Conservation (phyloP, 2,329 filamentous ascomycete species). For the Pseudophaeomoniella oleicola region DNA sequence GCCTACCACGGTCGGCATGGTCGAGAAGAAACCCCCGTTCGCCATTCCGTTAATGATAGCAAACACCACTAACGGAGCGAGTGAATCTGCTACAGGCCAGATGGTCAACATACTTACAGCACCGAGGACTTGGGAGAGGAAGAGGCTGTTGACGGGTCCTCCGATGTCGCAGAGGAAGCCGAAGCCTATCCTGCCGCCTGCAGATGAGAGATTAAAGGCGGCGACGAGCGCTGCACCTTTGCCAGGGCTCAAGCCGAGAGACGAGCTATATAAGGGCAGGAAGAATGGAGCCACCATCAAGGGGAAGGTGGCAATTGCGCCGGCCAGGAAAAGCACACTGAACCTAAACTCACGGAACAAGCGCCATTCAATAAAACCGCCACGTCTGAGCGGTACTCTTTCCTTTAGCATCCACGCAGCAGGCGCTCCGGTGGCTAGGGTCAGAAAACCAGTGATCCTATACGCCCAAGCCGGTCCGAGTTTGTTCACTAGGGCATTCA, state of each 20-base stretch:
- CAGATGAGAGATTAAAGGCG: conserved; percentile 47
- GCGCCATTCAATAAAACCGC: conserved; percentile 35
- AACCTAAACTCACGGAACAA: conserved; percentile 40
- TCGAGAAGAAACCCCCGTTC: conserved; percentile 50
- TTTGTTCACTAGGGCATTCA: conserved; percentile 32
- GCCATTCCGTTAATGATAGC: conserved; percentile 44
- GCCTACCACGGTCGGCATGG: conserved; percentile 48
- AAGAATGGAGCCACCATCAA: conserved; percentile 49
- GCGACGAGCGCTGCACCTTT: conserved; percentile 44
- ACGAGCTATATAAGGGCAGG: conserved; percentile 39
- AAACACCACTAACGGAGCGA: conserved; percentile 41
- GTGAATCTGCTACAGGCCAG: conserved; percentile 43
- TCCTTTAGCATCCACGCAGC: conserved; percentile 40
- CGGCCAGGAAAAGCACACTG: conserved; percentile 36
- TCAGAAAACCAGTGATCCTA: conserved; percentile 37
- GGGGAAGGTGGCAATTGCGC: conserved; percentile 43
- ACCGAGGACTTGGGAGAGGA: conserved; percentile 35
- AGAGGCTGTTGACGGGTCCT: conserved; percentile 41
- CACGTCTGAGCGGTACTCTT: conserved; percentile 22
- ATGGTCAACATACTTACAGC: conserved; percentile 45
- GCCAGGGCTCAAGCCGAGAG: conserved; percentile 38
- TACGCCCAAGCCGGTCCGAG: conserved; percentile 38
- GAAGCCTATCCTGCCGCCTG: conserved; percentile 39
- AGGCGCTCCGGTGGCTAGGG: conserved; percentile 39
- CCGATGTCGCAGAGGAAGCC: conserved; percentile 40